Conservation (phyloP, 305 asterid species). For the Solanum hybrid region DNA sequence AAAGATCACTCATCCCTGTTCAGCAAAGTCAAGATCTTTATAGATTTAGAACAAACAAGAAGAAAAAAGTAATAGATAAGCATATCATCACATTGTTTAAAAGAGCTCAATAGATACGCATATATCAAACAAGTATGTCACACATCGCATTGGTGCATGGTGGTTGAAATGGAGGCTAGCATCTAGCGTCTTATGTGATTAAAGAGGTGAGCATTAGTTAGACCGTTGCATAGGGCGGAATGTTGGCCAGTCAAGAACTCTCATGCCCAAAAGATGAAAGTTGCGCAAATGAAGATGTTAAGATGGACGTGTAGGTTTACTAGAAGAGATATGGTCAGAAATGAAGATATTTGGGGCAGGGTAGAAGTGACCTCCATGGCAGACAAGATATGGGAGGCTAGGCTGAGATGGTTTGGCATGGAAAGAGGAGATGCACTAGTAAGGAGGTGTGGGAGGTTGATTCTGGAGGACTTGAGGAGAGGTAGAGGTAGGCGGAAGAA, state of each 20-base stretch:
- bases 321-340: not conserved
- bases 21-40: slow-evolving; percentile 15
- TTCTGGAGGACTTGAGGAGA: not conserved
- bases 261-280: not conserved
- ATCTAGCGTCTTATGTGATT: not conserved
- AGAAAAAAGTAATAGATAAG: not conserved
- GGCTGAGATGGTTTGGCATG: not conserved
- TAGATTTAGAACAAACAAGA: not conserved
- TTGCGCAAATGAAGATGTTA: not conserved
- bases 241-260: not conserved
- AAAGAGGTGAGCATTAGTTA: not conserved
- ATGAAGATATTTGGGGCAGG: not conserved
- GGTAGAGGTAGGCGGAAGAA: not conserved
- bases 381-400: not conserved
- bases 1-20: slow-evolving; percentile 96
- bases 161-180: not conserved
- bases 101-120: not conserved
- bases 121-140: not conserved
- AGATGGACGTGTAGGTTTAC: not conserved
- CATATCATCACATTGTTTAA: not conserved
- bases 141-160: not conserved
- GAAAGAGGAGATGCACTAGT: not conserved
- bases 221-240: not conserved
- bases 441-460: not conserved
- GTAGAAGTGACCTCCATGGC: not conserved